Evolutionary conservation across 1,284 basidiomycete genomes (phyloP).

Genomic region (Papiliotrema laurentii): DNA sequence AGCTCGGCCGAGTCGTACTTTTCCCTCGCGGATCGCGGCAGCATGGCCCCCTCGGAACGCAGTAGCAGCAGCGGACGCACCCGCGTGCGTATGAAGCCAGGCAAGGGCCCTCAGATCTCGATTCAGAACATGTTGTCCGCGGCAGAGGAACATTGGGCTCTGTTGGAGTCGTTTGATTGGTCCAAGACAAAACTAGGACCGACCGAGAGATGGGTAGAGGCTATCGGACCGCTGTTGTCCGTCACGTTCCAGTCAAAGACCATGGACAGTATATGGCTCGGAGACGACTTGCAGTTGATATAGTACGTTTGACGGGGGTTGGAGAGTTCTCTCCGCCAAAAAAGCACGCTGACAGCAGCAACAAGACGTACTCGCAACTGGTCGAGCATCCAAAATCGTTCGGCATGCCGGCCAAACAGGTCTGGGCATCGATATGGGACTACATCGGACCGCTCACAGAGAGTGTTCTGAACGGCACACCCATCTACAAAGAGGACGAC

Average conservation of each 20-base stretch:
- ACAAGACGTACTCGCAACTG: conserved; percentile 23
- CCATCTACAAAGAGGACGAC: conserved; percentile 27
- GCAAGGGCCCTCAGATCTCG: neutral
- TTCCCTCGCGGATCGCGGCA: neutral
- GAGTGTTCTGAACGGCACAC: conserved; percentile 12
- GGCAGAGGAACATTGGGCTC: conserved; percentile 15
- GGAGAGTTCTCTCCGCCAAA: neutral
- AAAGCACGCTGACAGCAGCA: conserved; percentile 16
- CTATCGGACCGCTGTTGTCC: conserved; percentile 26
- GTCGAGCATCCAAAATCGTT: conserved; percentile 29
- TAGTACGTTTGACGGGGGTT: conserved; percentile 23
- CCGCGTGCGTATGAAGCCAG: neutral
- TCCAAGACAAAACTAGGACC: conserved; percentile 28
- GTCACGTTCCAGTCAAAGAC: conserved; percentile 25
- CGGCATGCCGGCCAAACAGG: conserved; percentile 23
- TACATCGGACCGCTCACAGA: conserved; percentile 19
- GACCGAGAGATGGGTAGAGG: conserved; percentile 21
- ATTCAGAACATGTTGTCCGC: conserved; percentile 1
- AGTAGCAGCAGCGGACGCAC: neutral
- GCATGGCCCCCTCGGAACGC: neutral
- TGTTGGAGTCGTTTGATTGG: conserved; percentile 35
- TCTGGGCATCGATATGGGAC: conserved; percentile 28
- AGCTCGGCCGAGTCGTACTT: neutral
- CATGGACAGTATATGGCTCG: conserved; percentile 31
- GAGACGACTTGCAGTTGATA: conserved; percentile 29